These are phyloP conservation scores for Emmonsiellopsis sp. DNA, from an alignment of 2,329 filamentous ascomycete species.

Conservation along the genomic window DNA sequence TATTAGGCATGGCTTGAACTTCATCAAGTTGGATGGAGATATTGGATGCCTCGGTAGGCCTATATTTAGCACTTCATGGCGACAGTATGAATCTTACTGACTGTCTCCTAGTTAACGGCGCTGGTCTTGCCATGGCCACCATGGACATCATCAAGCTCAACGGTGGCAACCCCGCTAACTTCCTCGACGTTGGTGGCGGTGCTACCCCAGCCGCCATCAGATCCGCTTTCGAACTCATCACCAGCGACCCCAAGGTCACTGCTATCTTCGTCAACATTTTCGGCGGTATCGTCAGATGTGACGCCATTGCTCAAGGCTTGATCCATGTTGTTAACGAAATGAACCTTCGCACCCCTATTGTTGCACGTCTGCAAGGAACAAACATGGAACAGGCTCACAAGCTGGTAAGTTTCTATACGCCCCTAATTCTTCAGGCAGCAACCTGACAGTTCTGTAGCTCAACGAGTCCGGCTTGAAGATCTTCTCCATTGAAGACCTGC, in stretches of 20 bases:
- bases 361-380: constrained; percentile 93
- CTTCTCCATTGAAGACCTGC: constrained; percentile 97
- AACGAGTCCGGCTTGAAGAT: constrained; percentile 99
- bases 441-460: constrained; percentile 43
- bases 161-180: constrained; percentile 91
- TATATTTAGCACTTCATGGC: background rate
- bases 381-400: constrained; percentile 94
- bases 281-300: constrained; percentile 95
- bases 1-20: constrained; percentile 67
- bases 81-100: background rate
- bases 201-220: constrained; percentile 94
- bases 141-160: constrained; percentile 99
- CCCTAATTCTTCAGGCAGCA: background rate
- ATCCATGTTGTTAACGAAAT: constrained; percentile 91
- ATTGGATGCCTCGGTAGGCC: constrained; percentile 72
- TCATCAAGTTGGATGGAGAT: constrained; percentile 99
- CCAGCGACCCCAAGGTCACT: constrained; percentile 93
- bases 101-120: constrained; percentile 66
- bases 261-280: constrained; percentile 99
- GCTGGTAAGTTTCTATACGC: constrained; percentile 40
- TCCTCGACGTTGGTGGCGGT: constrained; percentile 96
- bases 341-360: constrained; percentile 93
- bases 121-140: constrained; percentile 97
- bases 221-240: constrained; percentile 97
- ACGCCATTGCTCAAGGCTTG: constrained; percentile 91